phyloP scores from a whole-genome alignment of 2,329 filamentous ascomycete genomes.

The Didymella pomorum region DNA sequence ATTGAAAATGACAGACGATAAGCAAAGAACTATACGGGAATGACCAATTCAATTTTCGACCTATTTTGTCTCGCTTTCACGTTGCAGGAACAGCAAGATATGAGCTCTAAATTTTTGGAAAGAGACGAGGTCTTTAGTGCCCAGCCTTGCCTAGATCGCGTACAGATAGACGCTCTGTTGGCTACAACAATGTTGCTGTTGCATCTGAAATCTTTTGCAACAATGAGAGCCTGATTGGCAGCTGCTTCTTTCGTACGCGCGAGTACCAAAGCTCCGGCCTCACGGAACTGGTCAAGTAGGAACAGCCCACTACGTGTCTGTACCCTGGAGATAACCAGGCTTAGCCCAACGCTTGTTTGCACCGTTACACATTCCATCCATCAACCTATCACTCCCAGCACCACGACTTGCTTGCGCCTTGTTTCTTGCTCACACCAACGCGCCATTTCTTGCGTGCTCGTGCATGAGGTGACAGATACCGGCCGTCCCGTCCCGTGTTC shows the following conservation, averaged over 20 bases:
- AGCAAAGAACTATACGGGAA: too few relatives aligned
- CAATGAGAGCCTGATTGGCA: too few relatives aligned
- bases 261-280: not conserved
- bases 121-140: too few relatives aligned
- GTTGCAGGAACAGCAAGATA: too few relatives aligned
- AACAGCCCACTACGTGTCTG: not conserved
- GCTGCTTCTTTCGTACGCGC: not conserved
- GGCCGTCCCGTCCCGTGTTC: conserved; percentile 16
- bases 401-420: not conserved
- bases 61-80: too few relatives aligned
- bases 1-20: too few relatives aligned
- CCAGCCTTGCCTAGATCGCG: too few relatives aligned
- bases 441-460: conserved; percentile 10
- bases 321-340: conserved; percentile 5
- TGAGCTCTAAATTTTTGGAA: too few relatives aligned
- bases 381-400: not conserved
- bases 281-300: not conserved
- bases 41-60: too few relatives aligned
- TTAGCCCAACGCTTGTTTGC: conserved; percentile 10
- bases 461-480: conserved; percentile 4
- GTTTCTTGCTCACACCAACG: not conserved
- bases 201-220: too few relatives aligned
- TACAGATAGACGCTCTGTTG: too few relatives aligned
- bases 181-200: too few relatives aligned
- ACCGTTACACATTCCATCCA: conserved; percentile 6